Evolutionary conservation across 495 filamentous ascomycete species (phyloP), one percentile per base, ranked within the genome.

Genomic region (Viridothelium virens): DNA sequence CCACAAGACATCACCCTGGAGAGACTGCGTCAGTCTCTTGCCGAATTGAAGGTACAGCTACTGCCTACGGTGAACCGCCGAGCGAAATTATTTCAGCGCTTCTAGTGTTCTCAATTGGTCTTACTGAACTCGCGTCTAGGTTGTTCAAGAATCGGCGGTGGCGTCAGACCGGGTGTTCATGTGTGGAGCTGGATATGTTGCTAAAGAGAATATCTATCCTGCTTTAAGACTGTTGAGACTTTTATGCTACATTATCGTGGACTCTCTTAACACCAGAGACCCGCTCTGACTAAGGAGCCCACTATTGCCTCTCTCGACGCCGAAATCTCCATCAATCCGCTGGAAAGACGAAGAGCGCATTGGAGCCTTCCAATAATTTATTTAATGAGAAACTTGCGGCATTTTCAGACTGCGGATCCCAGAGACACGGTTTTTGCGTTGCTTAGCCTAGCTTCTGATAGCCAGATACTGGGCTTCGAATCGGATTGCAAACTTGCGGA

Each of bases 61-160:
- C 41, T 44, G 41, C 14, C 41, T 7, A 44, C 0, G 41, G 14
- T 14, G 14, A 44, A 14, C 41, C 7, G 41, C 41, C 41, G 41
- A 44, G 1, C 41, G 41, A 44, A 44, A 14, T 44, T 44, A 14
- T 44, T 44, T 44, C 41, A 44, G 14, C 41, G 41, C 41, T 44
- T 1, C 7, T 14, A 44, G 6, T 14, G 41, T 44, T 59, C 12
- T 63, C 3, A 63, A 63, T 33, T 56, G 63, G 12, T 59, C 65
- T 37, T 68, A 66, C 63, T 68, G 62, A 25, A 39, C 33, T 7
- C 66, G 68, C 10, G 9, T 61, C 4, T 70, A 66, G 69, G 63
- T 68, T 38, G 33, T 70, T 31, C 69, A 70, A 61, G 69, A 70
- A 62, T 53, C 46, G 12, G 56, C 56, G 18, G 16, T n/a, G 4